These are phyloP conservation scores for Violaceomyces palustris DNA, from an alignment of 1,284 basidiomycete species.

Conservation along the genomic window DNA sequence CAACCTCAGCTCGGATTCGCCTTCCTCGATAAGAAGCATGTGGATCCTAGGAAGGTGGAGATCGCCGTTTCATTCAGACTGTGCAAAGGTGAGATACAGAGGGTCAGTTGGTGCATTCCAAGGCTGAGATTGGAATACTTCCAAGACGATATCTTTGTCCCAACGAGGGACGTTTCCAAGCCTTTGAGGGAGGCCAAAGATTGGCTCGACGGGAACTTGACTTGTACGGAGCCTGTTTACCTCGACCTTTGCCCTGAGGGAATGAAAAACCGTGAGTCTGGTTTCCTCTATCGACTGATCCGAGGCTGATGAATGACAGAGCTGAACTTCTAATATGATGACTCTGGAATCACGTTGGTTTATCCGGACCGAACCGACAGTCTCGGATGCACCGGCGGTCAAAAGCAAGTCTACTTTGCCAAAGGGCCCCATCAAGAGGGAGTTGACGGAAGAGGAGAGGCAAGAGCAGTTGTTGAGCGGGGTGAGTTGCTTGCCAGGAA, in stretches of 20 bases:
- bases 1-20: background rate
- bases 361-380: too few species aligned
- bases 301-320: too few species aligned
- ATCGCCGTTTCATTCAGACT: background rate
- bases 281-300: too few species aligned
- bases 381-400: background rate
- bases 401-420: background rate
- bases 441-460: background rate
- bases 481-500: background rate
- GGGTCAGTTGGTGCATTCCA: background rate
- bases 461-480: background rate
- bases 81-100: background rate
- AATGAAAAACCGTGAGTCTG: background rate
- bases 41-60: background rate
- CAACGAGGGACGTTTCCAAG: background rate
- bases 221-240: background rate
- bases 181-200: background rate
- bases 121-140: background rate
- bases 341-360: too few species aligned
- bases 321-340: too few species aligned
- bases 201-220: background rate
- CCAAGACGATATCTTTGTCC: background rate
- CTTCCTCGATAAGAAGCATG: background rate
- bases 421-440: background rate
- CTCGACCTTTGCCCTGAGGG: background rate